phyloP scores from a whole-genome alignment of 2,329 filamentous ascomycete genomes.

The Leptographium lundbergii region DNA sequence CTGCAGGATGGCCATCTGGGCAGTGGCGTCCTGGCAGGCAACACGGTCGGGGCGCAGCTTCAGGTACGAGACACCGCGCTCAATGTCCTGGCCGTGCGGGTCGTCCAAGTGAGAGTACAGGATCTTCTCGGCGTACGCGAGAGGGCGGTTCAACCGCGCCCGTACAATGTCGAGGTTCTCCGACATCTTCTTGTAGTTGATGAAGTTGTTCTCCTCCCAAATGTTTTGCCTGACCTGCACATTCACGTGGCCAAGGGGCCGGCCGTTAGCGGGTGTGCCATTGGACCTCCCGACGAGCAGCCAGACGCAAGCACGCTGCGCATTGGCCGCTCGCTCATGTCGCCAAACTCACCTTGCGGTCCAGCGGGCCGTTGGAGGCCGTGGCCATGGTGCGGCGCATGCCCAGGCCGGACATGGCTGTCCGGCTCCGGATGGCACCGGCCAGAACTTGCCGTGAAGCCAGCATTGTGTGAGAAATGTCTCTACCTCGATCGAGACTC shows the following conservation, averaged over 20 bases:
- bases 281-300: no score
- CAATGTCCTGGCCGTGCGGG: conserved; percentile 86
- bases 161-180: conserved; percentile 93
- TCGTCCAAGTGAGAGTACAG: conserved; percentile 89
- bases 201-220: conserved; percentile 90
- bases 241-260: background rate
- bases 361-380: conserved; percentile 71
- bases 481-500: background rate
- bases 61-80: conserved; percentile 88
- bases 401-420: conserved; percentile 43
- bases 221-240: conserved; percentile 79
- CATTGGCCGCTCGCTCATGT: background rate
- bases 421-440: conserved; percentile 48
- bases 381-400: conserved; percentile 66
- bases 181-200: conserved; percentile 99
- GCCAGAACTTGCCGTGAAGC: conserved; percentile 59
- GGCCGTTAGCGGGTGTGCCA: background rate
- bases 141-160: conserved; percentile 75
- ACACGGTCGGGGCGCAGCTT: conserved; percentile 96
- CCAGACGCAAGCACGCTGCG: no score
- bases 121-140: conserved; percentile 96
- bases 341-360: conserved; percentile 56
- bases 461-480: conserved; percentile 41
- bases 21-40: conserved; percentile 97
- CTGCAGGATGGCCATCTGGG: conserved; percentile 95